Conservation (phyloP, 78 protist genomes). For the Bigelowiella natans region DNA sequence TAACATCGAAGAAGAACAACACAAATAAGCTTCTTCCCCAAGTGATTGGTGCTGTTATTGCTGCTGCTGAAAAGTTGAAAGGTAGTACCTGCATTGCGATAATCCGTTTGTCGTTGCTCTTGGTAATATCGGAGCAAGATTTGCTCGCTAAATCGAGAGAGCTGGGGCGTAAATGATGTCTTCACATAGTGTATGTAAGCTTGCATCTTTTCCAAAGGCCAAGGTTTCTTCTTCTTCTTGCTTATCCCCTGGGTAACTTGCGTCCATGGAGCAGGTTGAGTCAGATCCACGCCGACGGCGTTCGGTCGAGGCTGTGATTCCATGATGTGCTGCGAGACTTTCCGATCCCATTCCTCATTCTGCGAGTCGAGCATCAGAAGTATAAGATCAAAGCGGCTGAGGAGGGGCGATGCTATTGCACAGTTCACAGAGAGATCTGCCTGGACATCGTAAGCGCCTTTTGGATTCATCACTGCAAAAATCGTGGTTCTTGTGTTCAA, state of each 20-base stretch:
- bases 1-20: too few species aligned
- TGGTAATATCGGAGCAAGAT: conserved; percentile 49
- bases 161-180: background rate
- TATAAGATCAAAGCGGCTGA: conserved; percentile 83
- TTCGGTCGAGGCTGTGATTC: background rate
- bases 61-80: too few species aligned
- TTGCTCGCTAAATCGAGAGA: background rate
- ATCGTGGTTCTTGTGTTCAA: conserved; percentile 76
- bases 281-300: too few species aligned
- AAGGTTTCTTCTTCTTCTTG: too few species aligned
- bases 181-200: conserved; percentile 48
- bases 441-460: conserved; percentile 5
- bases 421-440: conserved; percentile 41
- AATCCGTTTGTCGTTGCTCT: conserved; percentile 47
- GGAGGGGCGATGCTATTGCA: conserved; percentile 74
- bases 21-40: too few species aligned
- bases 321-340: conserved; percentile 52
- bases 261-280: too few species aligned
- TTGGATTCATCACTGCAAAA: conserved; percentile 50
- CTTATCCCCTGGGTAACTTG: too few species aligned
- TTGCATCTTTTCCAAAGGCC: conserved; percentile 56
- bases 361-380: conserved; percentile 65
- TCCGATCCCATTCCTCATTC: conserved; percentile 55
- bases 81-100: conserved; percentile 24
- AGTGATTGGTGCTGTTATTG: too few species aligned